Evolutionary conservation across 495 filamentous ascomycete genomes (phyloP).

Genomic region (Barbatosphaeria neglecta): DNA sequence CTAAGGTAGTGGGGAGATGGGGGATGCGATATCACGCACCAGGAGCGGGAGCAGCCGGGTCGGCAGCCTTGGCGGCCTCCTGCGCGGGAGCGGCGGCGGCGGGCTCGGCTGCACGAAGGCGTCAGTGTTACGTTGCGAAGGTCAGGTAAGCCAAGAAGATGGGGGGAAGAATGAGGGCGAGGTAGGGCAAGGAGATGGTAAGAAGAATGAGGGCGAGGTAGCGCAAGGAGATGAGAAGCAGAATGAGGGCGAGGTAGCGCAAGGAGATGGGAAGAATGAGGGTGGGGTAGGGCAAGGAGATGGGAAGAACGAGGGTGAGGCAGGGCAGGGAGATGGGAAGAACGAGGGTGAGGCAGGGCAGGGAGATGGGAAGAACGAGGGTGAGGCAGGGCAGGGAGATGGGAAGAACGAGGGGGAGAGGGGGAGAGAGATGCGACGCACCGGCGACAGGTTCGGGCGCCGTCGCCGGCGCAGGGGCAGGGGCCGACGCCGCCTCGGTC

Average conservation of each 20-base stretch:
- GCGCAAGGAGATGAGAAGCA: too few relatives aligned
- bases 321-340: neutral
- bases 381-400: neutral
- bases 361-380: neutral
- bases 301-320: neutral
- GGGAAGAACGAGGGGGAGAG: too few relatives aligned
- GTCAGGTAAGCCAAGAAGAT: neutral
- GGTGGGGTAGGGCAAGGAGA: neutral
- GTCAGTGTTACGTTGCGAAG: neutral
- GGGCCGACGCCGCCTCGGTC: conserved; percentile 1
- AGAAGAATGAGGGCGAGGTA: too few relatives aligned
- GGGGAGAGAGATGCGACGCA: neutral
- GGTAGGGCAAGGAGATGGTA: neutral
- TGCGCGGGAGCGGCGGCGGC: conserved; percentile 3
- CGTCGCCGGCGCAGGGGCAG: conserved; percentile 1
- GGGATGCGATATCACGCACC: neutral
- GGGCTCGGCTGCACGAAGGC: neutral
- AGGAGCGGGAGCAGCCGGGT: neutral
- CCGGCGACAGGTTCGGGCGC: neutral
- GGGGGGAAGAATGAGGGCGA: neutral
- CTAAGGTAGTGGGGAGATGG: neutral
- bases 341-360: neutral
- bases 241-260: neutral
- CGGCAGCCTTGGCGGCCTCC: neutral
- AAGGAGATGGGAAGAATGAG: neutral